Percentiles rank a stretch among this genome's conserved stretches.
Evolutionary conservation across 495 filamentous ascomycete genomes (phyloP).

Genomic region (Sphaerosporella brunnea): DNA sequence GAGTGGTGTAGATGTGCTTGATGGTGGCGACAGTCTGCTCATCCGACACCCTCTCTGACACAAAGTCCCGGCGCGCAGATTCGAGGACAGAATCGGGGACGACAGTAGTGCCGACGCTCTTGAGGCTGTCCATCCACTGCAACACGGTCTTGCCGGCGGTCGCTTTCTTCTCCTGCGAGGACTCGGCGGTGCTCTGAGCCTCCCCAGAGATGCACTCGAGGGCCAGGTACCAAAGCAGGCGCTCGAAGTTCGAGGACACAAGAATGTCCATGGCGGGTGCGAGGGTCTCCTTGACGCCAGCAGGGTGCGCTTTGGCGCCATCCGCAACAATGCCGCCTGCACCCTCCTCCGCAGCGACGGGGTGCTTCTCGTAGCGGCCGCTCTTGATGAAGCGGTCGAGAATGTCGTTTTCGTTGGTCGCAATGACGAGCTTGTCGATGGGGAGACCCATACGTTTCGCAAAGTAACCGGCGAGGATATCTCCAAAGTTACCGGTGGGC

Average conservation of each 20-base stretch:
- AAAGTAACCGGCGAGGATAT: slow-evolving; percentile 86
- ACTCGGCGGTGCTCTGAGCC: slow-evolving; percentile 21
- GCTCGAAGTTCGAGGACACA: slow-evolving; percentile 87
- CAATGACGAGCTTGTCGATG: slow-evolving; percentile 62
- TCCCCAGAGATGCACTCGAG: slow-evolving; percentile 37
- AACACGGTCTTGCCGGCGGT: slow-evolving; percentile 45
- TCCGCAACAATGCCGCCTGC: slow-evolving; percentile 41
- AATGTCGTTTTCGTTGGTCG: slow-evolving; percentile 89
- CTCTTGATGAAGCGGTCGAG: slow-evolving; percentile 70
- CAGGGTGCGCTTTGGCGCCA: slow-evolving; percentile 46
- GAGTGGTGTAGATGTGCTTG: slow-evolving; percentile 38
- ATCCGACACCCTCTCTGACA: slow-evolving; percentile 68
- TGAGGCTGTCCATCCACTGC: slow-evolving; percentile 57
- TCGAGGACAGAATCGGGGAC: slow-evolving; percentile 51
- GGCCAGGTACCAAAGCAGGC: slow-evolving; percentile 83
- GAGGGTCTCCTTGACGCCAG: slow-evolving; percentile 68
- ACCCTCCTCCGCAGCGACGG: slow-evolving; percentile 33
- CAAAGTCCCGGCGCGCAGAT: slow-evolving; percentile 48
- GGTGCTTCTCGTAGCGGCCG: slow-evolving; percentile 61
- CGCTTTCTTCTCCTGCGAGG: slow-evolving; percentile 32
- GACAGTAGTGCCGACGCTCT: slow-evolving; percentile 60
- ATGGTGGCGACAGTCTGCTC: slow-evolving; percentile 59
- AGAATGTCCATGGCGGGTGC: slow-evolving; percentile 95
- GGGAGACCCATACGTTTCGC: slow-evolving; percentile 82
- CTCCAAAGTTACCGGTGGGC: slow-evolving; percentile 92